Percentiles rank a stretch among this genome's conserved stretches.
These are phyloP conservation scores for Pseudocohnilembus persalinus DNA, from an alignment of 169 alveolate species.

Conservation along the genomic window DNA sequence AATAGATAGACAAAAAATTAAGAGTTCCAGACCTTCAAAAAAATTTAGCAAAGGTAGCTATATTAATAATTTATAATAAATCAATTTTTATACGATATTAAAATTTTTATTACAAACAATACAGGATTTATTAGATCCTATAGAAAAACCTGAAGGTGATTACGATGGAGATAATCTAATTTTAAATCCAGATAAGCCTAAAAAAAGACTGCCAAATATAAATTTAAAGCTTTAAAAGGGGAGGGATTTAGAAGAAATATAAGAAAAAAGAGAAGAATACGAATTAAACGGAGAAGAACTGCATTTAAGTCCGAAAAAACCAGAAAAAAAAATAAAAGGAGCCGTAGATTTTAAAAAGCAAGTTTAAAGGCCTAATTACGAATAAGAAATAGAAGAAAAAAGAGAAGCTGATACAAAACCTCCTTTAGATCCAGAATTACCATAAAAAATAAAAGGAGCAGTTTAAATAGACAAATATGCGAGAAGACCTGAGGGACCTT, in stretches of 20 bases:
- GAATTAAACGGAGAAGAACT: neutral
- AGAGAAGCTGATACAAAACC: neutral
- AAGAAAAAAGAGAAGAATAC: neutral
- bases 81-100: neutral
- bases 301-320: neutral
- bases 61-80: too few species aligned
- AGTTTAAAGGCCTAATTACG: neutral
- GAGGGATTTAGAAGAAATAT: neutral
- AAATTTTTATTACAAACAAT: too few species aligned
- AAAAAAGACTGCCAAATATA: conserved; percentile 28
- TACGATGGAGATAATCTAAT: conserved; percentile 47
- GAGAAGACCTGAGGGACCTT: neutral
- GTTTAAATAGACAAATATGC: neutral
- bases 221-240: conserved; percentile 23
- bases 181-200: conserved; percentile 18
- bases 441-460: neutral
- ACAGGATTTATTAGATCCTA: conserved; percentile 8
- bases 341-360: neutral
- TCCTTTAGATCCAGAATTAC: neutral
- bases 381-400: neutral
- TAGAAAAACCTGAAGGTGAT: conserved; percentile 42
- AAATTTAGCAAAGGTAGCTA: conserved; percentile 22
- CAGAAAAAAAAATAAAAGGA: neutral
- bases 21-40: conserved; percentile 20
- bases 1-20: conserved; percentile 22